These are phyloP conservation scores for Diplodia seriata DNA, from an alignment of 2,329 filamentous ascomycete genomes.

Conservation along the genomic window DNA sequence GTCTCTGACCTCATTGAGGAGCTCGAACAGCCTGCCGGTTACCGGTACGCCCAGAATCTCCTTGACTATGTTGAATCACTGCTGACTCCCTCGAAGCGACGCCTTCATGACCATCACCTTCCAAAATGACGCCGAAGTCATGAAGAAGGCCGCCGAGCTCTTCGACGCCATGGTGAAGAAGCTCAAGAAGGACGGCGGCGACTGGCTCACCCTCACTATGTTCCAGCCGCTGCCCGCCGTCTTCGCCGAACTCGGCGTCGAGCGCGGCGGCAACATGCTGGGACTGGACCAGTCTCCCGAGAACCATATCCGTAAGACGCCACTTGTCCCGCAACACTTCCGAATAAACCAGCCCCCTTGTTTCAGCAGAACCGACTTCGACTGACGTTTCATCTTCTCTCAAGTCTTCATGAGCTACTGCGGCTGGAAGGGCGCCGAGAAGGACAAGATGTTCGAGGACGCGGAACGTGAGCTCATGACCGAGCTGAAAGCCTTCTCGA, in stretches of 20 bases:
- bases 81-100: slow-evolving; percentile 34
- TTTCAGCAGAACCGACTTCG: background rate
- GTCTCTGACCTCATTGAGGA: slow-evolving; percentile 40
- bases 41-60: slow-evolving; percentile 32
- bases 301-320: slow-evolving; percentile 34
- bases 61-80: slow-evolving; percentile 19
- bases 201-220: slow-evolving; percentile 37
- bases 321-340: background rate
- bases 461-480: slow-evolving; percentile 10
- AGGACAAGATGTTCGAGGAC: slow-evolving; percentile 11
- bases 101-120: slow-evolving; percentile 40
- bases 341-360: too few relatives aligned
- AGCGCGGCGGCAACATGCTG: slow-evolving; percentile 36
- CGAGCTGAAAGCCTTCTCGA: slow-evolving; percentile 7
- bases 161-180: slow-evolving; percentile 50
- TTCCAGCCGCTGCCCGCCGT: slow-evolving; percentile 35
- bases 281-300: slow-evolving; percentile 36
- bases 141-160: slow-evolving; percentile 49
- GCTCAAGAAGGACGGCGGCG: slow-evolving; percentile 36
- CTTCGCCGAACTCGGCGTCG: slow-evolving; percentile 26
- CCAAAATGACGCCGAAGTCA: slow-evolving; percentile 45
- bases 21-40: slow-evolving; percentile 32
- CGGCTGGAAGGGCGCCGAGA: slow-evolving; percentile 31
- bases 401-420: slow-evolving; percentile 22
- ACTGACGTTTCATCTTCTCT: background rate